Base-by-base conservation (phyloP, 768 basidiomycete genomes). In the Agaricus blazei region DNA sequence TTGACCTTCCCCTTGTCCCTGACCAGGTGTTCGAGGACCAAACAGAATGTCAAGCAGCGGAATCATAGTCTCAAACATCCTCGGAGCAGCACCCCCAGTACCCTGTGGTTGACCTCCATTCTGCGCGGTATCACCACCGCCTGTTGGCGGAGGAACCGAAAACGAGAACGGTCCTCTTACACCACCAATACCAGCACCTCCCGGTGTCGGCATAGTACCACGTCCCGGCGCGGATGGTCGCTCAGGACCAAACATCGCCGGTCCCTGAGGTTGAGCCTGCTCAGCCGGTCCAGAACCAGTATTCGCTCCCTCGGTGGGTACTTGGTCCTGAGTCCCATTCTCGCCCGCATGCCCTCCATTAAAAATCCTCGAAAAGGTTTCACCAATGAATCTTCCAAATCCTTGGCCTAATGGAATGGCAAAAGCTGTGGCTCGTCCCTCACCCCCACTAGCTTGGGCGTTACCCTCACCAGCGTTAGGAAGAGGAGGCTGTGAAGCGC, bases 241-340 rank as follows among this genome's bases (percentile, higher is more conserved):
- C 48, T 56, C 54, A 26, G 54, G 54, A 2, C 48, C 54, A 38
- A 56, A 50, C 15, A 42, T 27, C 48, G 24, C 28, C 4, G 54
- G 42, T n/a, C 24, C 52, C 15, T 46, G 36, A 28, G 36, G 52
- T 44, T 52, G 41, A 51, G 19, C 19, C 19, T 19, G 19, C 19
- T 12, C 44, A 27, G 29, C 41, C 24, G 19, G 24, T 3, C 40
- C 42, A 9, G 12, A 1, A 24, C 24, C 23, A 41, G 37, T 38
- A 44, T 24, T 19, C 19, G 14, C 12, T n/a, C 28, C 42, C 6
- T 42, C 29, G 24, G 15, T 9, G 6, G 34, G 28, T 15, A 29
- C 47, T 14, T 48, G 27, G n/a, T 36, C 14, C 31, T 24, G 44
- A 11, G 15, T 1, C 34, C 31, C 47, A 14, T 36, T 3, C 27